Percentiles rank a stretch among this genome's conserved stretches.
Conservation (phyloP, 768 basidiomycete species). For the Psilocybe sp. region DNA sequence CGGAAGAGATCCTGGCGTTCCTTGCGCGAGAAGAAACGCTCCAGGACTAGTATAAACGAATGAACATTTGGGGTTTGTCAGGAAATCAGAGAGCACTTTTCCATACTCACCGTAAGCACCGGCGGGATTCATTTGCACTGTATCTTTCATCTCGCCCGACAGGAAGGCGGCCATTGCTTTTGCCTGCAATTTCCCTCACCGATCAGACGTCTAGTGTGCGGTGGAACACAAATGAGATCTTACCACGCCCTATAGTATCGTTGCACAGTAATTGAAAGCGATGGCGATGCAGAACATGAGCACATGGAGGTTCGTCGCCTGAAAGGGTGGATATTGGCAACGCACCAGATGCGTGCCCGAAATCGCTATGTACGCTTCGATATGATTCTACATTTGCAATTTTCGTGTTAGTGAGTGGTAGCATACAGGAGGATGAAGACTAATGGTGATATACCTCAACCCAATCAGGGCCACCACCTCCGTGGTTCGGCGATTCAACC, state of each 20-base stretch:
- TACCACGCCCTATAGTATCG: constrained; percentile 63
- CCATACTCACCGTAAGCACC: constrained; percentile 67
- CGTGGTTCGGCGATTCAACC: constrained; percentile 87
- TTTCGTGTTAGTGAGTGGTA: neutral
- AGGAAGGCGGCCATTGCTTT: constrained; percentile 96
- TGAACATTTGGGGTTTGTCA: neutral
- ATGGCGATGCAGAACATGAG: neutral
- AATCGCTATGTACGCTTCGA: constrained; percentile 82
- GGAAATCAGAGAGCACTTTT: neutral
- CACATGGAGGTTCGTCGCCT: neutral
- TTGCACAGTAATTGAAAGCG: neutral
- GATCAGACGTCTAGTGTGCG: neutral
- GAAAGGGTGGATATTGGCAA: neutral
- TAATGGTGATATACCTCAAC: constrained; percentile 63
- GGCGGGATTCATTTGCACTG: constrained; percentile 80
- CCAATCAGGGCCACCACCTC: constrained; percentile 83
- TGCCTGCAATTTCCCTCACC: constrained; percentile 38
- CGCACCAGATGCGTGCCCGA: constrained; percentile 84
- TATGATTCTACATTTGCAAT: constrained; percentile 55
- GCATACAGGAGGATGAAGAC: neutral
- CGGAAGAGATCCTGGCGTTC: constrained; percentile 90
- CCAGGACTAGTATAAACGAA: constrained; percentile 50
- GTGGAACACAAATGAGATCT: constrained; percentile 17
- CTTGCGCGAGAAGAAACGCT: constrained; percentile 85
- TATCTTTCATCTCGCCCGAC: constrained; percentile 94